These are phyloP conservation scores for Powellomyces hirtus DNA, from an alignment of 192 early-diverging fungal species.

Conservation along the genomic window DNA sequence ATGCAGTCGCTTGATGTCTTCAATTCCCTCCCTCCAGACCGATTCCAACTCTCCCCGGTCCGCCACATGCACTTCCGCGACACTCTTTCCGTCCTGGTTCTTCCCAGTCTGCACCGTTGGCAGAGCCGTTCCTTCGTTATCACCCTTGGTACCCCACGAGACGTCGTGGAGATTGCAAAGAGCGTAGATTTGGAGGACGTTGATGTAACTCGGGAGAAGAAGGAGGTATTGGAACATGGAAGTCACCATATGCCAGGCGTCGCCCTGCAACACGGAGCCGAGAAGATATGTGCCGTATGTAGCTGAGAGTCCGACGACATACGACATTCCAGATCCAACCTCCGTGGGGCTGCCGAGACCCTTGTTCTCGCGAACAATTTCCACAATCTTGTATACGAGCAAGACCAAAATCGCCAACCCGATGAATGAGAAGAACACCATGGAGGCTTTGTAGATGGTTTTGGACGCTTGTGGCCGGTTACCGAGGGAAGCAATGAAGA, in stretches of 20 bases:
- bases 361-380: conserved; percentile 8
- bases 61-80: conserved; percentile 39
- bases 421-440: conserved; percentile 50
- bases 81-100: conserved; percentile 19
- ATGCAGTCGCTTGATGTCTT: conserved; percentile 51
- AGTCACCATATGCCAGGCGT: conserved; percentile 80
- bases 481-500: conserved; percentile 45
- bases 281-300: conserved; percentile 71
- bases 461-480: conserved; percentile 52
- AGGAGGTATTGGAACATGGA: conserved; percentile 69
- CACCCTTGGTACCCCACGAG: conserved; percentile 94
- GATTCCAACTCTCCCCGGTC: conserved; percentile 54
- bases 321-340: conserved; percentile 32
- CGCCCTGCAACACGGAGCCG: conserved; percentile 60
- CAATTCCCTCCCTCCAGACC: conserved; percentile 66
- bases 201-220: conserved; percentile 82
- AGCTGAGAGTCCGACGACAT: conserved; percentile 40
- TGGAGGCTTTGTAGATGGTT: conserved; percentile 25
- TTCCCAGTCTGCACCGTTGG: conserved; percentile 21
- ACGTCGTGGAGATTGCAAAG: conserved; percentile 78
- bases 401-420: conserved; percentile 35
- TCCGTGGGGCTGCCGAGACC: conserved; percentile 15
- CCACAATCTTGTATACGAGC: conserved; percentile 22
- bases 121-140: conserved; percentile 57
- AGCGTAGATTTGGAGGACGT: conserved; percentile 88